Evolutionary conservation across 371 early-diverging fungal species (phyloP).

Genomic region (Mucor velutinosus): DNA sequence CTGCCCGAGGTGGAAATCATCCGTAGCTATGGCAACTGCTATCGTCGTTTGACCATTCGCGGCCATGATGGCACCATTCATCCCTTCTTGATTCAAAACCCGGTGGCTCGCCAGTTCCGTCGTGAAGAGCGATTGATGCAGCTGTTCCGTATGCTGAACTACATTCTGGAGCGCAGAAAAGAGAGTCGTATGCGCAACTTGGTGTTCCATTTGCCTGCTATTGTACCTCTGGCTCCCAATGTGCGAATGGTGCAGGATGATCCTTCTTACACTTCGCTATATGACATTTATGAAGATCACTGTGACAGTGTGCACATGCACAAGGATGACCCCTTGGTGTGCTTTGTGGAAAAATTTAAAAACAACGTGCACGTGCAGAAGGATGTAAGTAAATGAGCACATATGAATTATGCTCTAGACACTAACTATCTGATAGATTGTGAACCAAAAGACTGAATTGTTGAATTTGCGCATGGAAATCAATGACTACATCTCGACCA

Average conservation of each 20-base stretch:
- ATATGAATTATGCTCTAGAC: not conserved
- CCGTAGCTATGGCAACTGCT: constrained; percentile 76
- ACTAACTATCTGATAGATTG: constrained; percentile 18
- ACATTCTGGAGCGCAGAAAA: constrained; percentile 75
- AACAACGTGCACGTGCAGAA: constrained; percentile 48
- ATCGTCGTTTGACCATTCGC: constrained; percentile 81
- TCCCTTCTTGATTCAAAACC: constrained; percentile 93
- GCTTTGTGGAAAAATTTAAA: constrained; percentile 68
- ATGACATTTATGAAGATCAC: constrained; percentile 88
- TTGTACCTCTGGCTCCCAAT: constrained; percentile 91
- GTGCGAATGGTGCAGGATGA: constrained; percentile 94
- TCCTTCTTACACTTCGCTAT: constrained; percentile 80
- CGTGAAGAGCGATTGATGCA: constrained; percentile 95
- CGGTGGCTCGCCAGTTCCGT: constrained; percentile 82
- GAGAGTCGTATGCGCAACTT: constrained; percentile 83
- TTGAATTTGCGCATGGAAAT: constrained; percentile 81
- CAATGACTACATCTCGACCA: constrained; percentile 74
- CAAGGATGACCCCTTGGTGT: constrained; percentile 82
- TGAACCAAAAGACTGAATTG: constrained; percentile 64
- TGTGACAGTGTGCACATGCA: constrained; percentile 68
- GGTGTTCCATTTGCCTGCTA: constrained; percentile 88
- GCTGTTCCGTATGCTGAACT: constrained; percentile 88
- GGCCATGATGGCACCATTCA: constrained; percentile 90
- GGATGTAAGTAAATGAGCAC: constrained; percentile 24
- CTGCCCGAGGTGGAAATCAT: constrained; percentile 84